Conservation (phyloP, 2,329 filamentous ascomycete genomes). For the Aspergillus pseudoviridinutans region DNA sequence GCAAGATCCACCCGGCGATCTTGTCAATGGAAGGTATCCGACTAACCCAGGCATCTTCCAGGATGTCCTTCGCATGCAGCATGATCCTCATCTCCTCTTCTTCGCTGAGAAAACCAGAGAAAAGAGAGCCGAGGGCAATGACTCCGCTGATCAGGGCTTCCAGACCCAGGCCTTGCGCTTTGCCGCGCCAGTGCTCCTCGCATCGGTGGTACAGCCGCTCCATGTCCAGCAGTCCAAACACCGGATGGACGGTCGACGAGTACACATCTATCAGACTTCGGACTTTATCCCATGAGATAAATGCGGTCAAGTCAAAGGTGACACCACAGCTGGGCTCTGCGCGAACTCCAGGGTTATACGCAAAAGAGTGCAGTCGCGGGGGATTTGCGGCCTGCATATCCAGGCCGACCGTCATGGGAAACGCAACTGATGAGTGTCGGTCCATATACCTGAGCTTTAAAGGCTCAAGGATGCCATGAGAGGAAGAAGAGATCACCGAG, state of each 20-base stretch:
- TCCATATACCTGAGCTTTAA: slow-evolving; percentile 29
- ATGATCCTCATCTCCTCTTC: slow-evolving; percentile 23
- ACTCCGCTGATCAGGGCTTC: slow-evolving; percentile 32
- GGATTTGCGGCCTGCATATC: slow-evolving; percentile 28
- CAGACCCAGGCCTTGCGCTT: slow-evolving; percentile 24
- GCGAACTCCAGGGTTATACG: slow-evolving; percentile 31
- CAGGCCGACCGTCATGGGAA: slow-evolving; percentile 29
- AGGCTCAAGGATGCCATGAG: slow-evolving; percentile 25
- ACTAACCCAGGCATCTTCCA: slow-evolving; percentile 36
- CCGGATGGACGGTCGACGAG: slow-evolving; percentile 25
- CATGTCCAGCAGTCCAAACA: slow-evolving; percentile 31
- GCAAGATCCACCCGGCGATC: slow-evolving; percentile 45
- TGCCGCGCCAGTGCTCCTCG: slow-evolving; percentile 28
- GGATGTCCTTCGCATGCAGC: slow-evolving; percentile 38
- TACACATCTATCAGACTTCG: slow-evolving; percentile 27
- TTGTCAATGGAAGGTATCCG: slow-evolving; percentile 25
- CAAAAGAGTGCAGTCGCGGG: slow-evolving; percentile 37
- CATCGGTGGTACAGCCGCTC: slow-evolving; percentile 18
- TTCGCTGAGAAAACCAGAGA: slow-evolving; percentile 17
- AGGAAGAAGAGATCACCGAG: slow-evolving; percentile 3
- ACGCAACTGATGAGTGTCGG: slow-evolving; percentile 29
- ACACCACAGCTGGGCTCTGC: slow-evolving; percentile 22
- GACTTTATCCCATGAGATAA: slow-evolving; percentile 23
- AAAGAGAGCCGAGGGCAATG: slow-evolving; percentile 30
- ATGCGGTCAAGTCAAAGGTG: slow-evolving; percentile 16